These are phyloP conservation scores for Mucor plumbeus DNA, from an alignment of 371 early-diverging fungal genomes.

Conservation along the genomic window DNA sequence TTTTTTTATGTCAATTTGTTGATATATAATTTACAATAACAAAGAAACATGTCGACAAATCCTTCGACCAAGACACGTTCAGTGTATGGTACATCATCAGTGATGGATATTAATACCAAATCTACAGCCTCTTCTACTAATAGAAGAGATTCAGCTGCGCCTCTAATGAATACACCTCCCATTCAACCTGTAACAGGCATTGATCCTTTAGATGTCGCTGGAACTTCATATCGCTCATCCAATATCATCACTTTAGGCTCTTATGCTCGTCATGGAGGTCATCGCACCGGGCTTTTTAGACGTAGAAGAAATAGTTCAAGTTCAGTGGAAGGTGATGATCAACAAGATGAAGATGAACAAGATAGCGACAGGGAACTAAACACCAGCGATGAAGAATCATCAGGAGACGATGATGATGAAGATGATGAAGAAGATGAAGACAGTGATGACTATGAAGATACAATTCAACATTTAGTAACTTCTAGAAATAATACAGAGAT, in stretches of 20 bases:
- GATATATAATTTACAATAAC: slow-evolving; percentile 12
- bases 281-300: slow-evolving; percentile 24
- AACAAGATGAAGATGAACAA: slow-evolving; percentile 11
- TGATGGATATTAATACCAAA: slow-evolving; percentile 6
- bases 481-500: slow-evolving; percentile 8
- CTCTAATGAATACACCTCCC: slow-evolving; percentile 48
- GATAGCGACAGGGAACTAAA: slow-evolving; percentile 33
- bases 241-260: background rate
- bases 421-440: slow-evolving; percentile 15
- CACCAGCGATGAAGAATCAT: slow-evolving; percentile 37
- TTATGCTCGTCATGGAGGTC: slow-evolving; percentile 12
- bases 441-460: slow-evolving; percentile 21
- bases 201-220: slow-evolving; percentile 12
- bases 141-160: slow-evolving; percentile 53
- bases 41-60: slow-evolving; percentile 44
- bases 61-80: slow-evolving; percentile 45
- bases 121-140: background rate
- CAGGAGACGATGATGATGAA: background rate
- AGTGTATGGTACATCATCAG: slow-evolving; percentile 45
- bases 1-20: slow-evolving; percentile 20
- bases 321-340: background rate
- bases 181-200: slow-evolving; percentile 8
- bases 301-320: slow-evolving; percentile 34
- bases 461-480: background rate
- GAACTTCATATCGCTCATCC: background rate